Evolutionary conservation across 2,329 filamentous ascomycete species (phyloP).

Genomic region (Aspergillus sp.): DNA sequence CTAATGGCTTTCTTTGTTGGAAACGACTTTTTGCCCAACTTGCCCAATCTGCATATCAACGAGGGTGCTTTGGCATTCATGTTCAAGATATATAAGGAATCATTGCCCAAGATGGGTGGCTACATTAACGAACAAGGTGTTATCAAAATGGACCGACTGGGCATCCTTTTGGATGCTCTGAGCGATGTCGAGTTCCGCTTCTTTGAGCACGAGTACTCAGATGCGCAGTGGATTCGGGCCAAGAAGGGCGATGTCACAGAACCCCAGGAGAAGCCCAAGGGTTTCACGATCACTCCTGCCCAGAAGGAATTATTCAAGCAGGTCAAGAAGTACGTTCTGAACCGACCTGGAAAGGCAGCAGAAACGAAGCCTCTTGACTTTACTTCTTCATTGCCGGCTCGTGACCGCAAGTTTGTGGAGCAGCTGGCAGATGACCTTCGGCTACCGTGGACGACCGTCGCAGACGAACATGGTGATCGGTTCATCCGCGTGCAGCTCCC

Average conservation of each 20-base stretch:
- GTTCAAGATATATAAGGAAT: slow-evolving; percentile 94
- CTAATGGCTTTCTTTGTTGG: slow-evolving; percentile 99
- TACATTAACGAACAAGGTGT: slow-evolving; percentile 96
- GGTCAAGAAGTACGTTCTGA: slow-evolving; percentile 79
- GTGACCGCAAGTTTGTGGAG: slow-evolving; percentile 90
- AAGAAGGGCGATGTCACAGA: slow-evolving; percentile 74
- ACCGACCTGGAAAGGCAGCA: slow-evolving; percentile 58
- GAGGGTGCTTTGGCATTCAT: slow-evolving; percentile 95
- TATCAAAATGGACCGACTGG: slow-evolving; percentile 82
- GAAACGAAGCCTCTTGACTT: slow-evolving; percentile 66
- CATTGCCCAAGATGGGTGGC: slow-evolving; percentile 82
- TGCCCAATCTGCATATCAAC: slow-evolving; percentile 96
- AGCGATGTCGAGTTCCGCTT: slow-evolving; percentile 87
- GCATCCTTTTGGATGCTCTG: slow-evolving; percentile 76
- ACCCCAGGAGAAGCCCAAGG: slow-evolving; percentile 56
- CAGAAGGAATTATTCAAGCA: slow-evolving; percentile 82
- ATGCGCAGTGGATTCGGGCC: slow-evolving; percentile 87
- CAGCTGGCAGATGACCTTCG: slow-evolving; percentile 73
- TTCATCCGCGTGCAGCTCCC: slow-evolving; percentile 67
- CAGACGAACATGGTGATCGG: slow-evolving; percentile 65
- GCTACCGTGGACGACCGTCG: slow-evolving; percentile 65
- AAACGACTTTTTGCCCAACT: slow-evolving; percentile 97
- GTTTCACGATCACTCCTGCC: slow-evolving; percentile 72
- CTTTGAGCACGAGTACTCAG: slow-evolving; percentile 86
- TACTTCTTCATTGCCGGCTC: slow-evolving; percentile 70